These are phyloP conservation scores for Elsinoe arachidis DNA, from an alignment of 2,329 filamentous ascomycete species.

Conservation along the genomic window DNA sequence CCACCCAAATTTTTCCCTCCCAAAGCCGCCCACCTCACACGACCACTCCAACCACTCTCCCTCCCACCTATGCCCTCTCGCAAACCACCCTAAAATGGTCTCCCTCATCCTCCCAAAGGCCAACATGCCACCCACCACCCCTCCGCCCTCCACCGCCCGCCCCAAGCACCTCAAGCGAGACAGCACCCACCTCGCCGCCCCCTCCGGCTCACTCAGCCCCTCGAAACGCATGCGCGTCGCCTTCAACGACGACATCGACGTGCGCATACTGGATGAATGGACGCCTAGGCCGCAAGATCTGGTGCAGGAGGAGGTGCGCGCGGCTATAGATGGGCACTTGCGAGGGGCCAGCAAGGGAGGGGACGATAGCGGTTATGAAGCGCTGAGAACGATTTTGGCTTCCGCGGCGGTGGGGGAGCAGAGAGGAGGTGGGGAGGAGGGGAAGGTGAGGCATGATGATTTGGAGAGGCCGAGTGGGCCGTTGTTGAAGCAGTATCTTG, in stretches of 20 bases:
- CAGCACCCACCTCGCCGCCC: conserved; percentile 29
- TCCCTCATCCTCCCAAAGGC: conserved; percentile 23
- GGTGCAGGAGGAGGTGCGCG: conserved; percentile 53
- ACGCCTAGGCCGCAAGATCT: conserved; percentile 48
- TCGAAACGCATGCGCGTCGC: conserved; percentile 40
- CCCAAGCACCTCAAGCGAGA: conserved; percentile 30
- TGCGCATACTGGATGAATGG: conserved; percentile 37
- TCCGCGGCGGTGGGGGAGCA: conserved; percentile 36
- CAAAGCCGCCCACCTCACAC: not conserved
- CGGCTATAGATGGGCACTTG: conserved; percentile 34
- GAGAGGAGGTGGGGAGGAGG: not conserved
- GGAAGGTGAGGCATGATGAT: conserved; percentile 22
- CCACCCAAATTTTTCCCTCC: conserved; percentile 8
- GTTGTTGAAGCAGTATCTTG: conserved; percentile 49
- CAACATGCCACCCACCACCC: conserved; percentile 26
- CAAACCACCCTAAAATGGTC: conserved; percentile 21
- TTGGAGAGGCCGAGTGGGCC: conserved; percentile 42
- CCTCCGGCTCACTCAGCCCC: conserved; percentile 29
- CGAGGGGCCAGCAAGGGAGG: conserved; percentile 31
- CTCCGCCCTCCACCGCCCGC: conserved; percentile 21
- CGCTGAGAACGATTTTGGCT: conserved; percentile 45
- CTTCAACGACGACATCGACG: conserved; percentile 41
- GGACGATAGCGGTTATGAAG: conserved; percentile 50
- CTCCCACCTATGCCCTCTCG: not conserved
- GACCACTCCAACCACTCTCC: not conserved